Evolutionary conservation across 306 rosid species (phyloP).

Genomic region (Cucumis hystrix): DNA sequence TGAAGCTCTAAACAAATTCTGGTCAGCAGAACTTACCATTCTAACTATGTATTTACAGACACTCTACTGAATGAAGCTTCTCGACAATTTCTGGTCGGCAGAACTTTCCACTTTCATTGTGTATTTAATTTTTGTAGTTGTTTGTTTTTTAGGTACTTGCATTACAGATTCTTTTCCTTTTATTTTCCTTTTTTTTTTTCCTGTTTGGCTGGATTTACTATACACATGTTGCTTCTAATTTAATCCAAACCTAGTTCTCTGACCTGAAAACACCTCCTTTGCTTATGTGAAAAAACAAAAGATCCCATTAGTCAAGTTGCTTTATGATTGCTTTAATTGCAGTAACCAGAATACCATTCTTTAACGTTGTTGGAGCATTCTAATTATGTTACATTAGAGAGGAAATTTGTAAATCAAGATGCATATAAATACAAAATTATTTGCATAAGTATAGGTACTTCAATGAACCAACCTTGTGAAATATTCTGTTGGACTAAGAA

Average conservation of each 20-base stretch:
- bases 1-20: conserved; percentile 11
- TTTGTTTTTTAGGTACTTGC: background rate
- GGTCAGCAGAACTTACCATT: background rate
- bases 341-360: background rate
- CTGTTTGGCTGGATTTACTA: background rate
- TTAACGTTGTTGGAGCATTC: background rate
- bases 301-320: background rate
- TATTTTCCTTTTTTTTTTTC: background rate
- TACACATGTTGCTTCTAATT: background rate
- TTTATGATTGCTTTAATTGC: background rate
- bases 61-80: conserved; percentile 36
- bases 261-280: background rate
- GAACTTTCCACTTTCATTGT: background rate
- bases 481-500: background rate
- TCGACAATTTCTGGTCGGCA: background rate
- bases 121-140: background rate
- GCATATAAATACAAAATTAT: background rate
- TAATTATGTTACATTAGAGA: background rate
- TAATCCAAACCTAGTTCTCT: background rate
- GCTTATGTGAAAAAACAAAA: background rate
- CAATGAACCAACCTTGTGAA: background rate
- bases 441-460: background rate
- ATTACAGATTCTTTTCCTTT: background rate
- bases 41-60: conserved; percentile 6
- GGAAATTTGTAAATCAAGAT: background rate